Base-by-base conservation (phyloP, 2,329 filamentous ascomycete species). In the Aspergillus sp. region DNA sequence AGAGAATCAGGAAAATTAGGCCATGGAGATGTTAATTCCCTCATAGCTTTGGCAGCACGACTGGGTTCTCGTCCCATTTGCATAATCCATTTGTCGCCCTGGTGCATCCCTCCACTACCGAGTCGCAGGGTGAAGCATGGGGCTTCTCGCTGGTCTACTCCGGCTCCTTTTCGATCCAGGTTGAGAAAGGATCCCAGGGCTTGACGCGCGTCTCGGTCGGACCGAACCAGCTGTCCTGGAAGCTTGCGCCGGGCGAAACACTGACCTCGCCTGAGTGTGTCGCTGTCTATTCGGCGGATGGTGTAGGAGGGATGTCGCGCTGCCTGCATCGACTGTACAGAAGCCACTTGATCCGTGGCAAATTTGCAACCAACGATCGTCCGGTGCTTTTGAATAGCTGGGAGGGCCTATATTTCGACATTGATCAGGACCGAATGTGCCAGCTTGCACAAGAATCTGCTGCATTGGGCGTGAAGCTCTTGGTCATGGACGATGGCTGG, bases 401-500 rank as follows among this genome's bases (percentile, higher is more conserved):
- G 86, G 86, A 89, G 66, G 85, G 85, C 0, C 73, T 87, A 0
- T 77, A 78, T 11, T 87, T 85, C 62, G 70, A 86, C 59, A 83
- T 81, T 67, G 84, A 88, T 62, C 74, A 83, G 48, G 80, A 74
- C 11, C 81, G 78, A 0, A 79, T 88, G 48, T 51, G 41, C 22
- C 48, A 24, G 5, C 26, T 57, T 3, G 55, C 50, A 7, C 8
- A 44, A 17, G 44, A 54, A n/a, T 79, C 85, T 0, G 84, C 85
- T 0, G 77, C 79, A 2, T 75, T 88, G 1, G 86, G 86, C 1
- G 79, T 83, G 15, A 81, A 83, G 61, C 78, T 89, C 0, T 85
- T 89, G 44, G 86, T 88, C 0, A 80, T 85, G 47, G 86, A 89
- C 43, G 86, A 89, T 56, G 86, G 86, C 3, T 89, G 85, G 86